These are phyloP conservation scores for Backusella tuberculispora DNA, from an alignment of 192 early-diverging fungal species.

Conservation along the genomic window DNA sequence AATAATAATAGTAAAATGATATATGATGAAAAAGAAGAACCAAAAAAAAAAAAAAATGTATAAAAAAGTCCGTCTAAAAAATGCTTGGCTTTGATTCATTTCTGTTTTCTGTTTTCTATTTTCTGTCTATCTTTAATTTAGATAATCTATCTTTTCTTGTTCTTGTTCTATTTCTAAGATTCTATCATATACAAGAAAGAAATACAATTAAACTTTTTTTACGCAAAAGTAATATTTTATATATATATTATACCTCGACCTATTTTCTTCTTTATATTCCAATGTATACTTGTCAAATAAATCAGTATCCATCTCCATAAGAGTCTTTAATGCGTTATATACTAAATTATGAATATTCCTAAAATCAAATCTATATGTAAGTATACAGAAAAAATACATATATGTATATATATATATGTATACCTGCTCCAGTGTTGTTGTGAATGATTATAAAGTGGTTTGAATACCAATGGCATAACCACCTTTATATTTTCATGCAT, in stretches of 20 bases:
- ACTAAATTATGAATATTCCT: constrained; percentile 96
- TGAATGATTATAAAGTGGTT: constrained; percentile 92
- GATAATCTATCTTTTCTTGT: neutral
- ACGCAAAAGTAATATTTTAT: neutral
- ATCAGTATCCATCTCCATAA: constrained; percentile 95
- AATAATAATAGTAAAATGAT: neutral
- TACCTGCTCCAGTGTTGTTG: constrained; percentile 98
- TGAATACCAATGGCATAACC: constrained; percentile 96
- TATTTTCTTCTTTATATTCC: constrained; percentile 89
- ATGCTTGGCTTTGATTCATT: neutral
- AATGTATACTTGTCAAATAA: constrained; percentile 96
- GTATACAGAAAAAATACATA: neutral
- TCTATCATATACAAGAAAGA: neutral
- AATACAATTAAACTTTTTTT: neutral
- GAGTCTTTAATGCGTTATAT: constrained; percentile 95
- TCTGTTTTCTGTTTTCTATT: too few species aligned
- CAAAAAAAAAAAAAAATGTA: too few species aligned
- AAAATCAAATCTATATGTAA: neutral
- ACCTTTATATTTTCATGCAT: constrained; percentile 91
- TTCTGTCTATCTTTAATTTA: neutral
- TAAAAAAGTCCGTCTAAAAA: neutral
- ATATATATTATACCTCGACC: constrained; percentile 65
- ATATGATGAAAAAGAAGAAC: too few species aligned
- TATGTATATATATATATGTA: neutral
- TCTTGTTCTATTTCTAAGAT: neutral